A percentile compares a stretch with the other conserved stretches of the same genome.
phyloP scores from a whole-genome alignment of 202 grass and related monocot genomes.

The Setaria italica region DNA sequence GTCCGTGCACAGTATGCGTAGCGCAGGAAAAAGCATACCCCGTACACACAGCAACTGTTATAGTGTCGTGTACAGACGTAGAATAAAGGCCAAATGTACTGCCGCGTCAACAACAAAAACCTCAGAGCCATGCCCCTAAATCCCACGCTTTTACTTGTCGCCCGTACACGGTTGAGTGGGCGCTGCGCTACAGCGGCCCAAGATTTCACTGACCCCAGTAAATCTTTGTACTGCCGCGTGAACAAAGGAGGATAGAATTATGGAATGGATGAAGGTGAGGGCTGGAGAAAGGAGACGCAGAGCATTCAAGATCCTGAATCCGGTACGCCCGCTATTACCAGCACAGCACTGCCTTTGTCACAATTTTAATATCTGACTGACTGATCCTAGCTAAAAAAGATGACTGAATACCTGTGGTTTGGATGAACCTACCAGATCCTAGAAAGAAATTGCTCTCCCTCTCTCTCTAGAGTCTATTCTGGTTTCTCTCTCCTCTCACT shows the following conservation, averaged over 20 bases:
- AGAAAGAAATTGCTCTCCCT: neutral
- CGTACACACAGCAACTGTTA: neutral
- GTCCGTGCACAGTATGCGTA: neutral
- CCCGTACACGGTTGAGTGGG: conserved; percentile 11
- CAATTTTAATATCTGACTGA: conserved; percentile 6
- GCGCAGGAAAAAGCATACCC: neutral
- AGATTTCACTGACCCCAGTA: conserved; percentile 29
- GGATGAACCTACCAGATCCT: neutral
- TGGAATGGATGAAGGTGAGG: neutral
- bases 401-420: neutral
- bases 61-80: neutral
- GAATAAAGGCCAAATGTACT: neutral
- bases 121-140: neutral
- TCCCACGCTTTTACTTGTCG: conserved; percentile 22
- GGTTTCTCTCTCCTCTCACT: neutral
- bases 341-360: neutral
- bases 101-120: neutral
- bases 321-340: conserved; percentile 34
- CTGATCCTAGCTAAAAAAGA: neutral
- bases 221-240: neutral
- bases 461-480: neutral
- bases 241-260: neutral
- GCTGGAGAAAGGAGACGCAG: conserved; percentile 38
- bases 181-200: neutral
- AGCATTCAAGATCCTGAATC: conserved; percentile 37